phyloP scores from a whole-genome alignment of 2,329 filamentous ascomycete genomes.

The Xylaria arbuscula region DNA sequence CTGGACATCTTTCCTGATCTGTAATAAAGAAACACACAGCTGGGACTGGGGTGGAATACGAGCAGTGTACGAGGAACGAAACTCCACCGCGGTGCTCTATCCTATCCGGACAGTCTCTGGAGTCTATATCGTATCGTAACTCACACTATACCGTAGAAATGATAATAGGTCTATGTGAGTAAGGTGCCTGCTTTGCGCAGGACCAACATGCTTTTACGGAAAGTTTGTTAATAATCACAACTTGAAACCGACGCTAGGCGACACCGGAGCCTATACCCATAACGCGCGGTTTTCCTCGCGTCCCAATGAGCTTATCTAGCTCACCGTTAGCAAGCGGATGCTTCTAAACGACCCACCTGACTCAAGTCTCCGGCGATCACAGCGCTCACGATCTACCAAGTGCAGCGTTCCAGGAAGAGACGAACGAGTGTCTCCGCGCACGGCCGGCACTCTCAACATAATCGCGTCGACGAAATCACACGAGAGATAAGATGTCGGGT shows the following conservation, averaged over 20 bases:
- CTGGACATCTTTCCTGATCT: neutral
- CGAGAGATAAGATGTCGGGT: conserved; percentile 22
- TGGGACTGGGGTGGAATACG: neutral
- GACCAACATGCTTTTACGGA: neutral
- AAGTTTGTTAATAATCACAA: conserved; percentile 1
- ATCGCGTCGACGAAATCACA: neutral
- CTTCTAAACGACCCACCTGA: neutral
- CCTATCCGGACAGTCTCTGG: neutral
- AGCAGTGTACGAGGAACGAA: neutral
- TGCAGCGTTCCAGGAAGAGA: neutral
- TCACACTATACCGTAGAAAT: neutral
- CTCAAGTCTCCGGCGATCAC: neutral
- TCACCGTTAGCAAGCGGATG: neutral
- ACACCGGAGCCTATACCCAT: conserved; percentile 6
- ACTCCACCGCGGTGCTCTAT: neutral
- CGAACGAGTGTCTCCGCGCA: neutral
- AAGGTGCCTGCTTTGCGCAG: neutral
- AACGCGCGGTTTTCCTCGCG: neutral
- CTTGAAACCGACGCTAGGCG: conserved; percentile 22
- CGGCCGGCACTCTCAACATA: neutral
- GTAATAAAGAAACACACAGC: neutral
- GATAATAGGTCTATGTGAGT: neutral
- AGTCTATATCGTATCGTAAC: neutral
- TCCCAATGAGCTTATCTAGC: neutral
- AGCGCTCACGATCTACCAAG: neutral